Evolutionary conservation across 257 asterid species (phyloP), one percentile per base, ranked within the genome.

Genomic region (Scutellaria galericulata): DNA sequence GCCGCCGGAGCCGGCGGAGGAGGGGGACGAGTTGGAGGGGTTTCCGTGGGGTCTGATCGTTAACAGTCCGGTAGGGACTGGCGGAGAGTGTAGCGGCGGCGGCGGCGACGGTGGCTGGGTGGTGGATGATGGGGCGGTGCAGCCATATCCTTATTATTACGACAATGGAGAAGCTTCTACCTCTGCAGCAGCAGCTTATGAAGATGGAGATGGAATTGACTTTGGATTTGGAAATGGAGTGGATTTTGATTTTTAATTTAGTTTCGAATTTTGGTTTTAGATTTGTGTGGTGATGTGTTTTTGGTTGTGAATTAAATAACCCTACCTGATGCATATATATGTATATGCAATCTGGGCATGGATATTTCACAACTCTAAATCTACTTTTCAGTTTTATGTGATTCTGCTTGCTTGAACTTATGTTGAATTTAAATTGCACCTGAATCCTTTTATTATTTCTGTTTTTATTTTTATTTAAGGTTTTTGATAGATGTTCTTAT

Each of bases 1-100:
- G n/a, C 46, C 11, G 20, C 18, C 18, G 18, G 18, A 18, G 18
- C 18, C 27, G 12, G 12, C n/a, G 41, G 70, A 0, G 60, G 66
- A n/a, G 1, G 70, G 3, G 8, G 76, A 64, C 1, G 44, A 72
- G 2, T 14, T 64, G 74, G 77, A 75, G 71, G 41, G 71, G 8
- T 79, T 79, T 15, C 83, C 79, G 15, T 79, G 83, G 83, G 74
- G 64, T 35, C 37, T 79, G 68, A 74, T 70, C 64, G 68, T 18
- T 18, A 18, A 75, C 68, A 75, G 78, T 20, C 83, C 71, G 68
- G 10, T 27, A 0, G 69, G 74, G 0, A 51, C 3, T 18, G 74
- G 59, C 7, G 39, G 35, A 3, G 44, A 7, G 0, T 68, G 41
- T 14, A 3, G 48, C 71, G 66, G 10, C 0, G 56, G 71, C 0